Percentiles rank a stretch among this genome's conserved stretches.
Evolutionary conservation across 257 asterid species (phyloP).

Genomic region (Plantago ovata): DNA sequence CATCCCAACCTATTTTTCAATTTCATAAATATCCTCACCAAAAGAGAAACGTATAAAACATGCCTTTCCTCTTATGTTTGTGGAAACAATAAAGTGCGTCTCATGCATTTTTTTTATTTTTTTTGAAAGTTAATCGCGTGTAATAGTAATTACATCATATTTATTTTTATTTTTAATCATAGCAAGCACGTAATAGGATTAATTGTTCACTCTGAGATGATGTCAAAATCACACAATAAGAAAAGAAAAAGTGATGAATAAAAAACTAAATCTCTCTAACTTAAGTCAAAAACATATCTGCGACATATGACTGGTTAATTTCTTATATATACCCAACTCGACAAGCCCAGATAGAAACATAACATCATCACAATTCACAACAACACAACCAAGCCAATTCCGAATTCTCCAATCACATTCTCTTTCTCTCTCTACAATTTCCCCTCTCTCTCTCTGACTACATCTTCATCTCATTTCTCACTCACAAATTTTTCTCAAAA

Average conservation of each 20-base stretch:
- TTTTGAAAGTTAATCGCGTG: too few species aligned
- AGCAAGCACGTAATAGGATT: not conserved
- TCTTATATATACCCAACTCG: constrained; percentile 28
- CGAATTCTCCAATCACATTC: not conserved
- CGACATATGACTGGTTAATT: constrained; percentile 25
- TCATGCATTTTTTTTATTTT: too few species aligned
- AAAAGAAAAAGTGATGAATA: constrained; percentile 8
- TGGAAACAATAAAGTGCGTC: too few species aligned
- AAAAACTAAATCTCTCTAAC: constrained; percentile 8
- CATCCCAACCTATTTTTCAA: too few species aligned
- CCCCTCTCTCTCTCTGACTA: constrained; percentile 2
- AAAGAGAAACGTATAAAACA: too few species aligned
- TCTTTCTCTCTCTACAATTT: constrained; percentile 15
- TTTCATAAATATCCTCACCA: too few species aligned
- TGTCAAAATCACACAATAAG: not conserved
- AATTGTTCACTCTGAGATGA: not conserved
- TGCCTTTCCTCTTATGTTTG: too few species aligned
- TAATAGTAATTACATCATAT: too few species aligned
- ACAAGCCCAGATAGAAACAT: constrained; percentile 29
- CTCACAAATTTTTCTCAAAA: not conserved
- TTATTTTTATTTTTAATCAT: too few species aligned
- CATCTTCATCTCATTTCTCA: not conserved
- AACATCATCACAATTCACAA: constrained; percentile 5
- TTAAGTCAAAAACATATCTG: constrained; percentile 19
- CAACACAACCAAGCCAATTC: not conserved